Percentiles rank a stretch among this genome's conserved stretches.
phyloP scores from a whole-genome alignment of 495 filamentous ascomycete species.

The Hypoxylon fuscum region DNA sequence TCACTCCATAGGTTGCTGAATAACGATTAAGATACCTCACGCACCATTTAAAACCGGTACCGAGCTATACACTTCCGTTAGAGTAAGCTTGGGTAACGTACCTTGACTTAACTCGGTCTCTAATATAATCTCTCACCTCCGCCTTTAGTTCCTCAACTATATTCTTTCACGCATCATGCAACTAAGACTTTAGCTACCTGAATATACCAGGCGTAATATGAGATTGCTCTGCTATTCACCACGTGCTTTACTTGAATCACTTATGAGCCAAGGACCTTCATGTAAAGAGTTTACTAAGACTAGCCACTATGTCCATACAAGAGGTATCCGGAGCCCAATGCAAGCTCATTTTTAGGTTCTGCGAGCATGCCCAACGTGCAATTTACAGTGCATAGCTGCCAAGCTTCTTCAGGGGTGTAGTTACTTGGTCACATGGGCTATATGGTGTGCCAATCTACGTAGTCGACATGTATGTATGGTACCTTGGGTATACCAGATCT shows the following conservation, averaged over 20 bases:
- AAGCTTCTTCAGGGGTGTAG: constrained; percentile 11
- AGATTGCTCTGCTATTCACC: background rate
- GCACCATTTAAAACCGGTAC: background rate
- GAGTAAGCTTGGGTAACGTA: background rate
- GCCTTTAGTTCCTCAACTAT: constrained; percentile 4
- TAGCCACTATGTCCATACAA: background rate
- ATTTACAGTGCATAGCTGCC: constrained; percentile 24
- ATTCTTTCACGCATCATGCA: constrained; percentile 4
- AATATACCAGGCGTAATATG: constrained; percentile 1
- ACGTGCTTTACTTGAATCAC: background rate
- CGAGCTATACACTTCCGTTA: constrained; percentile 7
- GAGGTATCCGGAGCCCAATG: constrained; percentile 22
- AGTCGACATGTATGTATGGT: constrained; percentile 19
- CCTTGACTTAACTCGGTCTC: constrained; percentile 12
- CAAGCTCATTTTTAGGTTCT: constrained; percentile 7
- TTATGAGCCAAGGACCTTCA: constrained; percentile 1
- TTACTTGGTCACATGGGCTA: constrained; percentile 25
- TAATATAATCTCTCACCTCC: constrained; percentile 2
- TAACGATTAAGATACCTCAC: constrained; percentile 3
- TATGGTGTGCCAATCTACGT: constrained; percentile 15
- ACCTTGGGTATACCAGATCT: constrained; percentile 19
- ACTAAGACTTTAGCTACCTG: background rate
- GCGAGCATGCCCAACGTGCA: constrained; percentile 37
- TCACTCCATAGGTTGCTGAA: background rate
- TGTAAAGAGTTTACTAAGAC: background rate